A percentile compares a stretch with the other conserved stretches of the same genome.
Evolutionary conservation across 805 yeast genomes (phyloP).

Genomic region (Kodamaea fukazawae): DNA sequence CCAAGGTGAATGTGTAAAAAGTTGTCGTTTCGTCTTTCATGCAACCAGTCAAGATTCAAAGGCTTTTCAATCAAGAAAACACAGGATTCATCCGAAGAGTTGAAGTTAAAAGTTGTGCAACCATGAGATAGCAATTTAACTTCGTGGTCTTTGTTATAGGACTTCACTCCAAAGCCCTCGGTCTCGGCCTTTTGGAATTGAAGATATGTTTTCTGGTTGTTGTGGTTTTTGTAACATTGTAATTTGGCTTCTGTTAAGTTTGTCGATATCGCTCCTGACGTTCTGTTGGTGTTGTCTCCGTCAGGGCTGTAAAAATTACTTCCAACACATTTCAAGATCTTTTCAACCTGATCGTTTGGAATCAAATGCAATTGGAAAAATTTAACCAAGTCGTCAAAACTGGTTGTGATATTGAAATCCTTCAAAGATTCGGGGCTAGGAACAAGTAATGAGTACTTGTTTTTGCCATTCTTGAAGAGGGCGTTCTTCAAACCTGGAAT

Average conservation of each 20-base stretch:
- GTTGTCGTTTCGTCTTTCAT: constrained; percentile 35
- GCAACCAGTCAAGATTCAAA: constrained; percentile 62
- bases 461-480: constrained; percentile 25
- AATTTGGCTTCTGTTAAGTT: constrained; percentile 42
- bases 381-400: constrained; percentile 44
- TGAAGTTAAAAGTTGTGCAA: constrained; percentile 41
- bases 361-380: constrained; percentile 69
- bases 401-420: constrained; percentile 48
- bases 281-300: constrained; percentile 36
- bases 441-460: constrained; percentile 57
- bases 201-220: constrained; percentile 34
- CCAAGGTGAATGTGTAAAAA: constrained; percentile 62
- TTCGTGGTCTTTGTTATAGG: constrained; percentile 52
- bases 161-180: constrained; percentile 2
- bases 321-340: constrained; percentile 47
- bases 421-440: constrained; percentile 62
- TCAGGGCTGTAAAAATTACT: constrained; percentile 10
- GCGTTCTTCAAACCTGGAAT: constrained; percentile 43
- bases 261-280: constrained; percentile 26
- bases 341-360: constrained; percentile 51
- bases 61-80: constrained; percentile 68
- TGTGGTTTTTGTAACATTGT: constrained; percentile 26
- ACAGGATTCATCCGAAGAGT: constrained; percentile 39
- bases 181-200: constrained; percentile 22
- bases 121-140: constrained; percentile 62